Base-by-base conservation (phyloP, 2,329 filamentous ascomycete species). In the Capronia coronata region DNA sequence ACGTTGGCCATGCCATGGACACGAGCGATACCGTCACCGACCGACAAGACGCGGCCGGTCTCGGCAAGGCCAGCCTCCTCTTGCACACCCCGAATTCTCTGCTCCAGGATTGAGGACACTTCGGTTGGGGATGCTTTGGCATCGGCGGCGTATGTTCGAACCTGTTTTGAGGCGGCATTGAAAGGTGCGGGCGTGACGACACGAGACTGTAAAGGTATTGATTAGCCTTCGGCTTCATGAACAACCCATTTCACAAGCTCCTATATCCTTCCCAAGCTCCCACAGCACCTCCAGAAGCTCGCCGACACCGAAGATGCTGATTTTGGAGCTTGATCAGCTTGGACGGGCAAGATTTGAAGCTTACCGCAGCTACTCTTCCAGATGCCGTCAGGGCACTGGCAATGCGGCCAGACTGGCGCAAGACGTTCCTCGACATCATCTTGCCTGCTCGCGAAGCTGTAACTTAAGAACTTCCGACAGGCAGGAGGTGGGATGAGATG, bases 21-120 rank as follows among this genome's bases (percentile, higher is more conserved):
- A 90, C 93, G 91, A 73, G 93, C 93, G 71, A 98, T 98, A 94
- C 93, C 93, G 79, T 98, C 93, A 93, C 93, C 97, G 74, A 98
- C 89, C 69, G 90, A 96, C 67, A 98, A 84, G 69, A 98, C 93
- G 77, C 91, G 89, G 71, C 93, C 93, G 70, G 93, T 98, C 86
- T 98, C 93, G 73, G 93, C 89, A 67, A 98, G 86, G 72, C 82
- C 83, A 70, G 87, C 80, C 80, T 97, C 93, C 78, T 97, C 93
- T 76, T 94, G 87, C 64, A 97, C 88, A 80, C 93, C 93, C 71
- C 93, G 87, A 70, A 98, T 98, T 76, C 90, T 83, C 83, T 97
- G 91, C 80, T 97, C 93, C 71, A 98, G 87, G 75, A 98, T 97
- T 65, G 91, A 96, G 65, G 93, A 97, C 67, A 97, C 91, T 80